Evolutionary conservation across 2,329 filamentous ascomycete species (phyloP), one percentile per base, ranked within the genome.

Genomic region (Arthrocladium fulminans): DNA sequence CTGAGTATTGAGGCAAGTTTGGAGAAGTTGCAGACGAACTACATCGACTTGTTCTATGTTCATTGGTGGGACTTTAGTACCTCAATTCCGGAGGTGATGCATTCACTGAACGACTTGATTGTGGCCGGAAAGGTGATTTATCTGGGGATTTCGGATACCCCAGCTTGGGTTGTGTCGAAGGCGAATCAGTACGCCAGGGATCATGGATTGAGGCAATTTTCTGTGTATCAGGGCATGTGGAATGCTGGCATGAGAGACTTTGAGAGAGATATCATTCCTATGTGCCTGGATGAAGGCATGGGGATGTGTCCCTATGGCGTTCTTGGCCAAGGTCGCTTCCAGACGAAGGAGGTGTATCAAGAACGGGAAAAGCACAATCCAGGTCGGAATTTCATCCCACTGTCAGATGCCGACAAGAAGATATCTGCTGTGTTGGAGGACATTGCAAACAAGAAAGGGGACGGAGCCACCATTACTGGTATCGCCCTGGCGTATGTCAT

Each of bases 151-250:
- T 80, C 74, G 35, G 81, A 86, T 56, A 80, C 79, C 0, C 83
- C 83, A 0, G 83, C 83, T 7, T 86, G 82, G 82, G 56, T 74
- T 1, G 71, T 74, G 2, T 61, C 61, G 43, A 71, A 71, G 46
- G 70, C 70, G 0, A 74, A 75, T 49, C 59, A 71, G 64, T 65
- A 88, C 59, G 86, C 85, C 5, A 75, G 81, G 35, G 74, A 78
- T 53, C 77, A 87, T 53, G 82, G 81, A n/a, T 71, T 87, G 23
- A 77, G 79, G 1, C 80, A 76, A 32, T 88, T 88, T 67, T 75
- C 71, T 29, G 76, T 86, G 24, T 86, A 84, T 63, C 80, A 84
- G 63, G 83, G 83, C 8, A 68, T 66, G 9, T 86, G 81, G 80
- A 76, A 68, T 19, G 71, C 74, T 15, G 72, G 68, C 1, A 71